phyloP scores from a whole-genome alignment of 2,329 filamentous ascomycete genomes.

The Epichloe aotearoae region DNA sequence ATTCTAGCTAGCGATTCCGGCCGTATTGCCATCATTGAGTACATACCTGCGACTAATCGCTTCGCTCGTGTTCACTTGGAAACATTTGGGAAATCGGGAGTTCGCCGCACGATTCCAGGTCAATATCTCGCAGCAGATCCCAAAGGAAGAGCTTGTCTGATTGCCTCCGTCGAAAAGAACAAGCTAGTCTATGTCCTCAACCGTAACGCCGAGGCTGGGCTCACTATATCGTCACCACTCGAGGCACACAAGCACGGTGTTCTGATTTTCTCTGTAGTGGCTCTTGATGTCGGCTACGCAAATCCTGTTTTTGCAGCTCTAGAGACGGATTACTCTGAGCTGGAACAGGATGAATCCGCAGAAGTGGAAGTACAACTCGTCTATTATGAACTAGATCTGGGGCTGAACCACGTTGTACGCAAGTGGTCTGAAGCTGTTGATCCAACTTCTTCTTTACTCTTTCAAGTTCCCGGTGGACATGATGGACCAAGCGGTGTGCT shows the following conservation, averaged over 20 bases:
- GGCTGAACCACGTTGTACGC: slow-evolving; percentile 89
- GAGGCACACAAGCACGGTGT: slow-evolving; percentile 92
- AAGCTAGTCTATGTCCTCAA: slow-evolving; percentile 98
- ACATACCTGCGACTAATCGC: slow-evolving; percentile 72
- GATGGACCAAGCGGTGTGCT: slow-evolving; percentile 91
- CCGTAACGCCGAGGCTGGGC: slow-evolving; percentile 81
- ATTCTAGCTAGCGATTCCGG: slow-evolving; percentile 93
- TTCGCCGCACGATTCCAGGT: slow-evolving; percentile 84
- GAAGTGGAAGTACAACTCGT: slow-evolving; percentile 83
- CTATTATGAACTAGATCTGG: slow-evolving; percentile 94
- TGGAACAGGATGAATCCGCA: slow-evolving; percentile 80
- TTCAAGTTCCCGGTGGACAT: slow-evolving; percentile 86
- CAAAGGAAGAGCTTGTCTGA: slow-evolving; percentile 86
- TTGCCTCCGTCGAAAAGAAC: slow-evolving; percentile 94
- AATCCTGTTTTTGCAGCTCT: slow-evolving; percentile 93
- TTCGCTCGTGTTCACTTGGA: slow-evolving; percentile 87
- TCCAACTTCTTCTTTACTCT: slow-evolving; percentile 73
- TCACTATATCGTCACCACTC: slow-evolving; percentile 92
- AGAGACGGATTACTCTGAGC: slow-evolving; percentile 84
- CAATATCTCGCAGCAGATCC: slow-evolving; percentile 93
- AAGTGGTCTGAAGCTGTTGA: slow-evolving; percentile 95
- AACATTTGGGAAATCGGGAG: slow-evolving; percentile 93
- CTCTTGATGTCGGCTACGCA: slow-evolving; percentile 88
- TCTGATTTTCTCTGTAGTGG: slow-evolving; percentile 74
- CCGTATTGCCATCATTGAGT: slow-evolving; percentile 87